These are phyloP conservation scores for Rhododendron ferrugineum DNA, from an alignment of 148 eudicot species.

Conservation along the genomic window DNA sequence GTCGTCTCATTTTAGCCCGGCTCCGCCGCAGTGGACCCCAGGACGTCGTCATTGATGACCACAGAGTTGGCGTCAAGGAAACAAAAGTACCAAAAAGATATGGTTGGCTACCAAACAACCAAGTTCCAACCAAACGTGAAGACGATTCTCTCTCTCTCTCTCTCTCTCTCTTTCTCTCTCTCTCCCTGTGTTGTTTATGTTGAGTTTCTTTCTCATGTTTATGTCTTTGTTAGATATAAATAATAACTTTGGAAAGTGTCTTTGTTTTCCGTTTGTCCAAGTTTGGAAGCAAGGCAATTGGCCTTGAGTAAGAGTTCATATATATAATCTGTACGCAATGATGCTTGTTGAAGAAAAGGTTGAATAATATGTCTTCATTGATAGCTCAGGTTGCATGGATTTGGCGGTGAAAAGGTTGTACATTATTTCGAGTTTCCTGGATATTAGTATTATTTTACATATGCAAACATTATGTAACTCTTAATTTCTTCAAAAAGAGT, in stretches of 20 bases:
- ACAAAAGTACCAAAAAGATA: background rate
- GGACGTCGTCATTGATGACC: conserved; percentile 7
- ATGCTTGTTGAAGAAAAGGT: background rate
- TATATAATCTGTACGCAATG: background rate
- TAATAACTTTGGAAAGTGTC: background rate
- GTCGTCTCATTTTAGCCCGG: conserved; percentile 44
- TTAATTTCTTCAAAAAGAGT: too few relatives aligned
- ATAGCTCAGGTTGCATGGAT: background rate
- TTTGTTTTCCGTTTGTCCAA: background rate
- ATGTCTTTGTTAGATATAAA: background rate
- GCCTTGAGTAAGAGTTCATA: background rate
- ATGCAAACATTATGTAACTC: too few relatives aligned
- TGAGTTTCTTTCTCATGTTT: background rate
- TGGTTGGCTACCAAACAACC: conserved; percentile 14
- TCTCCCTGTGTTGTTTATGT: too few relatives aligned
- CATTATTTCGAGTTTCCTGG: too few relatives aligned
- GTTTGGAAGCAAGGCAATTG: background rate
- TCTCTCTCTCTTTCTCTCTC: background rate
- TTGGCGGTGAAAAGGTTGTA: background rate
- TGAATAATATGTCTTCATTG: background rate
- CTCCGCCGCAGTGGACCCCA: conserved; percentile 44
- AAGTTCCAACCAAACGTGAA: background rate
- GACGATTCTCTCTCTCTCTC: background rate
- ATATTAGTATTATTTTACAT: too few relatives aligned
- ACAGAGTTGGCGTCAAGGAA: background rate